Evolutionary conservation across 805 yeast species (phyloP), one percentile per base, ranked within the genome.

Genomic region (Blastobotrys peoriensis): DNA sequence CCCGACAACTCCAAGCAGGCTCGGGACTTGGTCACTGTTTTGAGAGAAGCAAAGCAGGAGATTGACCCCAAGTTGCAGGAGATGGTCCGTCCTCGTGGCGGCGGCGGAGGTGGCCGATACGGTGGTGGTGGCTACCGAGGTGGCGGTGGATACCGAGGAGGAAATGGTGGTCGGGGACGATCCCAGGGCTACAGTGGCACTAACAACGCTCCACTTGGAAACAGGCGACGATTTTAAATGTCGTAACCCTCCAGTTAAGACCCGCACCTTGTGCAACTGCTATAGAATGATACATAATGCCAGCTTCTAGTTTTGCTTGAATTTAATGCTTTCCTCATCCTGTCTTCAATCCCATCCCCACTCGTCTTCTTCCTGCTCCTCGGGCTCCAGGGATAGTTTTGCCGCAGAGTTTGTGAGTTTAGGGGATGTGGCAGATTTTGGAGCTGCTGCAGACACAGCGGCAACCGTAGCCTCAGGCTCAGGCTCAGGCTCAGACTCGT

Each of bases 31-130:
- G 78, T 91, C 60, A 82, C 84, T 60, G 89, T 93, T 61, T 76
- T 93, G 75, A 79, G 81, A 67, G 98, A 93, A 76, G 98, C 98
- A 54, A 84, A 91, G 64, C 98, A 93, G 71, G 75, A 77, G 49
- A 71, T 93, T 57, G 94, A 95, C 54, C 83, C 82, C 43, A 86
- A 79, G 62, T 76, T 93, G 60, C 74, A 75, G 62, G 81, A 78
- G 63, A 81, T 79, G 71, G 86, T 83, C 58, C 81, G 82, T 62
- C 85, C 86, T 51, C 74, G 81, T 46, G 81, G 83, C 55, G 79
- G 86, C 55, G 80, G 83, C 55, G 74, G 79, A 40, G 66, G 61
- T 40, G 71, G 83, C 50, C 64, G 74, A 33, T 57, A 67, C 52
- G 72, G 79, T 35, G 58, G 69, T 45, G 66, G 73, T 44, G 64